Conservation (phyloP, 192 early-diverging fungal genomes). For the Podila epigama region DNA sequence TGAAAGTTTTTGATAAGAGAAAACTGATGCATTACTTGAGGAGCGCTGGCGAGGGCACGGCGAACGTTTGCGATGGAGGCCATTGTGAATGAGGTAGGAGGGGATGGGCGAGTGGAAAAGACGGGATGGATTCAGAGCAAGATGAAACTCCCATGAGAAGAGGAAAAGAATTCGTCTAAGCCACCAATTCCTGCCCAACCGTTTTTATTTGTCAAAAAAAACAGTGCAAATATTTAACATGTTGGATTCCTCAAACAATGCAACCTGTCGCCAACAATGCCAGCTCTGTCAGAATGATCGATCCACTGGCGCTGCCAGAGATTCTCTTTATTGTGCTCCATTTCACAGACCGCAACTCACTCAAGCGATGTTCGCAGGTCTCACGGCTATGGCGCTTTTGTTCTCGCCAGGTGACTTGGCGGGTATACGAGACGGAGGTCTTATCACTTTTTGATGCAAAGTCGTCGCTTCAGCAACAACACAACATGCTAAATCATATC, state of each 20-base stretch:
- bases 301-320: not conserved
- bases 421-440: not conserved
- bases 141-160: no score
- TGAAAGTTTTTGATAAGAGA: not conserved
- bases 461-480: no score
- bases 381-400: not conserved
- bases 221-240: no score
- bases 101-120: not conserved
- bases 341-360: not conserved
- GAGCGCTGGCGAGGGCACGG: slow-evolving; percentile 1
- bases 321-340: not conserved
- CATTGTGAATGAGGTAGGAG: slow-evolving; percentile 3
- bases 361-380: not conserved
- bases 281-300: no score
- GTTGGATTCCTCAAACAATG: no score
- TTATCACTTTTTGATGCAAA: not conserved
- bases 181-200: no score
- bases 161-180: no score
- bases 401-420: not conserved
- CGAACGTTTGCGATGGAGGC: slow-evolving; percentile 20
- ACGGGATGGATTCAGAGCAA: no score
- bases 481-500: no score
- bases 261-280: no score
- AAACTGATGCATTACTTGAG: not conserved
- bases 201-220: no score